Base-by-base conservation (phyloP, 225 moss, liverwort and hornwort genomes). In the Climacium dendroides region DNA sequence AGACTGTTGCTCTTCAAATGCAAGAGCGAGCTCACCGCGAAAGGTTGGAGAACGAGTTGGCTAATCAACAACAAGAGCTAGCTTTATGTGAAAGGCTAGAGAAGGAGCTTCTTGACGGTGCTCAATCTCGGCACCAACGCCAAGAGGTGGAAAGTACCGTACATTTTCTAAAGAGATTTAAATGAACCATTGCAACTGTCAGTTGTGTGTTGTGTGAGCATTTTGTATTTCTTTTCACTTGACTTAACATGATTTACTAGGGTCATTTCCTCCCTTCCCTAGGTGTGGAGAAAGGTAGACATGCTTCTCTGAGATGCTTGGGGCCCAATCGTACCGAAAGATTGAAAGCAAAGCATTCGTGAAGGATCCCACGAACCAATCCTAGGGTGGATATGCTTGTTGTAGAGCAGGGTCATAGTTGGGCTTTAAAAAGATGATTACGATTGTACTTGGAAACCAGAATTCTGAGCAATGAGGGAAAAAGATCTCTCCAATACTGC, bases 21-120 rank as follows among this genome's bases (percentile, higher is more conserved):
- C 91, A 91, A 86, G 94, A 94, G 86, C 90, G 76, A 83, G 82
- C 90, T 77, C 94, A 94, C 77, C 88, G 94, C 34, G 91, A 93
- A 86, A 90, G 92, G 90, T 89, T 94, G 88, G 89, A 93, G 87
- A 91, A 88, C 70, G 89, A 90, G 76, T 83, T 94, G 88, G 94
- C 88, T 71, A 92, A 90, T 89, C 94, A 94, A 85, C 90, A 92
- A 57, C 94, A 91, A 82, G 90, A 90, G 83, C 77, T 94, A 43
- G 90, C 87, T 50, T 82, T 91, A 47, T 91, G 89, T 88, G 92
- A 94, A 87, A 90, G 90, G 81, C 86, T 91, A 39, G 92, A 93
- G 89, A 91, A 94, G 60, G 90, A 91, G 89, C 86, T 91, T 84
- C 91, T 91, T 59, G 76, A 90, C 63, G 90, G 86, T 88, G 89